Conservation (phyloP, 2,329 filamentous ascomycete genomes). For the Epichloe coenophiala region DNA sequence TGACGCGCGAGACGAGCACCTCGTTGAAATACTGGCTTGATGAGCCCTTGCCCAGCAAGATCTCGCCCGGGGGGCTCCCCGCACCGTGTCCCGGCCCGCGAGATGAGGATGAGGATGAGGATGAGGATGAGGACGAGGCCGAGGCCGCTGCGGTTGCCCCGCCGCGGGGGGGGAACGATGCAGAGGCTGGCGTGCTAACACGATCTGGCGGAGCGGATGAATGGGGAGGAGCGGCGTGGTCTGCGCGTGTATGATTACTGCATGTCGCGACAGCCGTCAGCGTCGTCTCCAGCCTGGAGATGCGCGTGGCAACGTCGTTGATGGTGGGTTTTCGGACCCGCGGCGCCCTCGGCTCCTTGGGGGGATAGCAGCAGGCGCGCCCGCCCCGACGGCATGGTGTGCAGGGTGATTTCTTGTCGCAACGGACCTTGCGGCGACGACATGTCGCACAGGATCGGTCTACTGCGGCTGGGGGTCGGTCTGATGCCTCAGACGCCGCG, state of each 20-base stretch:
- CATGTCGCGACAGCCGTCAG: background rate
- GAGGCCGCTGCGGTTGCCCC: background rate
- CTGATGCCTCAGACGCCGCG: background rate
- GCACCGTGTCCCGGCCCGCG: background rate
- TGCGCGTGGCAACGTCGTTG: constrained; percentile 21
- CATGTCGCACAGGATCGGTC: constrained; percentile 27
- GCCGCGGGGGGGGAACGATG: no score
- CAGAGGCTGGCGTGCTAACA: no score
- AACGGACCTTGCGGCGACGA: constrained; percentile 49
- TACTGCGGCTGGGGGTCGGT: background rate
- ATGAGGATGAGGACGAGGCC: no score
- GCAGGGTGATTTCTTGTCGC: constrained; percentile 59
- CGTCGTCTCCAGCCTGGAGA: constrained; percentile 21
- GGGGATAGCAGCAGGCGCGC: constrained; percentile 18
- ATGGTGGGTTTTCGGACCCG: constrained; percentile 17
- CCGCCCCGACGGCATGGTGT: constrained; percentile 47
- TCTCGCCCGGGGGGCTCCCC: constrained; percentile 8
- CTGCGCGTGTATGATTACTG: background rate
- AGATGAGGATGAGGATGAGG: background rate
- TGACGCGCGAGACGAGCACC: constrained; percentile 20
- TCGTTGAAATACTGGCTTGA: constrained; percentile 25
- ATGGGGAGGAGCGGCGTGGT: background rate
- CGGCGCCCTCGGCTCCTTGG: constrained; percentile 11
- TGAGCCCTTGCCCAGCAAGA: constrained; percentile 19
- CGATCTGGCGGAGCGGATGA: background rate